Evolutionary conservation across 805 yeast species (phyloP).

Genomic region (Priceomyces carsonii): DNA sequence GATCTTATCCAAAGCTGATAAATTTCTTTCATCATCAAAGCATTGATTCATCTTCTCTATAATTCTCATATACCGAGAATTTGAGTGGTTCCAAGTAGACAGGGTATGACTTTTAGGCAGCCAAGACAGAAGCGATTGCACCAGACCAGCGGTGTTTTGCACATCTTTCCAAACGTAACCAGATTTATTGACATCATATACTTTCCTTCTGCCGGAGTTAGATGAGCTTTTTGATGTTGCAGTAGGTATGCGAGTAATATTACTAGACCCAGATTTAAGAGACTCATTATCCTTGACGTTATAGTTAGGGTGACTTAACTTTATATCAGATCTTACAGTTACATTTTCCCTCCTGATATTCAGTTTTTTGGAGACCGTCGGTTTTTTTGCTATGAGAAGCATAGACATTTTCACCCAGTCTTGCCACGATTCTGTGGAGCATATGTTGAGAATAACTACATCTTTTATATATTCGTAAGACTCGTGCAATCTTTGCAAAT

Average conservation of each 20-base stretch:
- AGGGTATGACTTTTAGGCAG: too few species aligned
- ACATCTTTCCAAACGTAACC: background rate
- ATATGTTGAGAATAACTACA: too few species aligned
- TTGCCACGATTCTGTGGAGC: too few species aligned
- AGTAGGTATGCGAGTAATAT: background rate
- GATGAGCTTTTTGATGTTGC: background rate
- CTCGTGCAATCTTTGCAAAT: background rate
- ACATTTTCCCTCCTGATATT: too few species aligned
- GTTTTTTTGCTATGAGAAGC: too few species aligned
- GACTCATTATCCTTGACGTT: background rate
- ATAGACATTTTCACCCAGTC: too few species aligned
- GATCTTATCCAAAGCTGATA: background rate
- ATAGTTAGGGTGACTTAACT: too few species aligned
- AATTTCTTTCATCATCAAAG: background rate
- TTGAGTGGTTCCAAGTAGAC: too few species aligned
- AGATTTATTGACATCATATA: background rate
- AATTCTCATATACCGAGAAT: too few species aligned
- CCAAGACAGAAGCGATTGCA: too few species aligned
- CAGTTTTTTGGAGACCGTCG: too few species aligned
- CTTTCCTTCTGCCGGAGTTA: background rate
- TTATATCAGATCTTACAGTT: too few species aligned
- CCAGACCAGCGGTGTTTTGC: background rate
- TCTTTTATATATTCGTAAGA: background rate
- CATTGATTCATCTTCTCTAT: constrained; percentile 2
- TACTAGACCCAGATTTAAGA: background rate